A percentile compares a stretch with the other conserved stretches of the same genome.
Conservation (phyloP, 768 basidiomycete genomes). For the Pulveroboletus sp. region DNA sequence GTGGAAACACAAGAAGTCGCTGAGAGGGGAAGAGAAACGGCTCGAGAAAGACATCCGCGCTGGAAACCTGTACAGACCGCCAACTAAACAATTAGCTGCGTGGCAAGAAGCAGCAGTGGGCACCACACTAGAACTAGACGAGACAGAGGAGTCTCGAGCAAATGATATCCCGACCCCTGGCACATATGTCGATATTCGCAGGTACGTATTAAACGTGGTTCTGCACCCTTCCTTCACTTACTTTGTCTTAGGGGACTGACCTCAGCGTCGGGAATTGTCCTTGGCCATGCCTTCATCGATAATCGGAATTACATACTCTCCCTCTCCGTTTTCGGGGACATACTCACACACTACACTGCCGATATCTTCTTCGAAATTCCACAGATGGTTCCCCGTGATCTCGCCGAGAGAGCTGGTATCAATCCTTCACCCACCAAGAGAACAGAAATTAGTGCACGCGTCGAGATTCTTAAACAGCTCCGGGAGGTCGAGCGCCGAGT, state of each 20-base stretch:
- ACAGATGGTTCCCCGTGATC: constrained; percentile 44
- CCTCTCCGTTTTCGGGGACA: constrained; percentile 44
- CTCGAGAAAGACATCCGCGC: constrained; percentile 25
- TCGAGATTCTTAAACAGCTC: constrained; percentile 60
- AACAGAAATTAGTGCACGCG: constrained; percentile 53
- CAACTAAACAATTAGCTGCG: constrained; percentile 25
- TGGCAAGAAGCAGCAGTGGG: constrained; percentile 25
- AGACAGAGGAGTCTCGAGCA: constrained; percentile 9
- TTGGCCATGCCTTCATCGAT: constrained; percentile 30
- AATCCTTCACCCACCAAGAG: constrained; percentile 26
- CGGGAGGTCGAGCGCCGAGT: constrained; percentile 49
- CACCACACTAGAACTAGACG: constrained; percentile 6
- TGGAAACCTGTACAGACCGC: constrained; percentile 8
- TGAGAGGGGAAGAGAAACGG: constrained; percentile 41
- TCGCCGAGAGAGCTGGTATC: constrained; percentile 48
- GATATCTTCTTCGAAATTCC: constrained; percentile 66
- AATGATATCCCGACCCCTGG: constrained; percentile 35
- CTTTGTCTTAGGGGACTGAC: constrained; percentile 15
- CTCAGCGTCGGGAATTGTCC: constrained; percentile 25
- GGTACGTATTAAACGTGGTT: constrained; percentile 32
- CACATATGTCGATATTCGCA: constrained; percentile 52
- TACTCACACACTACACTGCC: constrained; percentile 44
- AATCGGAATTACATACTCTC: constrained; percentile 29
- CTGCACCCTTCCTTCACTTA: constrained; percentile 5
- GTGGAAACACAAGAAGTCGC: constrained; percentile 37